phyloP scores from a whole-genome alignment of 2,329 filamentous ascomycete genomes.

The Triangularia setosa region DNA sequence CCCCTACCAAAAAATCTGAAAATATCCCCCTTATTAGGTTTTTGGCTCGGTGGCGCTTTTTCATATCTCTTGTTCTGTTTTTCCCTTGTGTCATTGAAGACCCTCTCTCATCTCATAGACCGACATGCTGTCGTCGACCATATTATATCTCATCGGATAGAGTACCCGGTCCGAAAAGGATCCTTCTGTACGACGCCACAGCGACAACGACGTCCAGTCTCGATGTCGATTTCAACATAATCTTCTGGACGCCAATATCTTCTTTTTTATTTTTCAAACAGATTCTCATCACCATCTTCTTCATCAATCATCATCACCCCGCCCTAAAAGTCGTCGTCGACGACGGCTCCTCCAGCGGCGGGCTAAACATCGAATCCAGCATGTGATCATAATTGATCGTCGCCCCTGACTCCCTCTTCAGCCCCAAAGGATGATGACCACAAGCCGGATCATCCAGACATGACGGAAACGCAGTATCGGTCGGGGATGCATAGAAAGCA shows the following conservation, averaged over 20 bases:
- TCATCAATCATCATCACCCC: background rate
- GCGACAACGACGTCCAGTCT: slow-evolving; percentile 2
- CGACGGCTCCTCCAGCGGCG: slow-evolving; percentile 5
- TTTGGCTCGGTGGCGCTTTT: background rate
- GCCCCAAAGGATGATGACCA: slow-evolving; percentile 14
- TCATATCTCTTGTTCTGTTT: background rate
- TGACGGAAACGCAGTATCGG: slow-evolving; percentile 17
- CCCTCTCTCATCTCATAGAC: too few relatives aligned
- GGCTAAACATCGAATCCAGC: slow-evolving; percentile 34
- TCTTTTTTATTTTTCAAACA: background rate
- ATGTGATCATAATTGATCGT: slow-evolving; percentile 36
- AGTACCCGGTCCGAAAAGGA: background rate
- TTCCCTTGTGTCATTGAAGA: background rate
- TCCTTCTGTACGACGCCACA: background rate
- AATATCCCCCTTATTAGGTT: background rate
- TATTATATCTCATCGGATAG: background rate
- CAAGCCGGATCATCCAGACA: background rate
- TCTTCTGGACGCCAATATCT: background rate
- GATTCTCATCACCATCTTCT: background rate
- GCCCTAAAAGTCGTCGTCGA: slow-evolving; percentile 4
- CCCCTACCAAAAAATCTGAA: background rate
- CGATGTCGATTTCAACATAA: background rate
- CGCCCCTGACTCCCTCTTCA: slow-evolving; percentile 21
- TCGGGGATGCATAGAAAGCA: slow-evolving; percentile 21
- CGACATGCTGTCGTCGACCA: too few relatives aligned